Evolutionary conservation across 148 eudicot species (phyloP), one percentile per base, ranked within the genome.

Genomic region (Chenopodium suecicum): DNA sequence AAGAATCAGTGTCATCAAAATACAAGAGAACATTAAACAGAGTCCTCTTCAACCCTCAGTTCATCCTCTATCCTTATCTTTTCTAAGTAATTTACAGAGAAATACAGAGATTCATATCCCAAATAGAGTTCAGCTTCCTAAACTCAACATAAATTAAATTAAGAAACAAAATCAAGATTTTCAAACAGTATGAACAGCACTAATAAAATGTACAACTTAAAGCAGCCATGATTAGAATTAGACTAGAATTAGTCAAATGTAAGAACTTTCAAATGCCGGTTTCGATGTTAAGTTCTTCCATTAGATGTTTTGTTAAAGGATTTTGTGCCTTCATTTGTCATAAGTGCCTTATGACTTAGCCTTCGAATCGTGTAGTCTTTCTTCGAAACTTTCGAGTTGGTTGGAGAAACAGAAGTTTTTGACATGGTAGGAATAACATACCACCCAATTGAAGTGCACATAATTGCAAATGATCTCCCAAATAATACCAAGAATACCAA

Each of bases 401-500:
- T 66, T 9, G 70, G 29, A 17, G 46, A 69, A 17, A 6, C 31
- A 7, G 68, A 47, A 17, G 67, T 80, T 17, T 82, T 80, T 14
- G 71, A 29, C 29, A 84, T 80, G 20, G 77, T 48, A 22, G 89
- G 87, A 46, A 87, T 73, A 31, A 82, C 66, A 62, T 87, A 87
- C 89, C 89, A 87, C n/a, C 85, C 87, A 19, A 87, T 82, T 19
- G 89, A 87, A 2, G 87, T 87, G 32, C 85, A 84, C 87, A 87
- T 87, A 12, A 87, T 84, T 25, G 87, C 84, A 27, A 80, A 80
- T 2, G 89, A 79, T 41, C 77, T 87, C 8, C 85, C 81, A 64
- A 84, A 84, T 23, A 80, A 70, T 74, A 85, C 81, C 80, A 87
- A 73, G 9, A 80, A 58, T 23, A 77, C n/a, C 60, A 87, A 74